These are phyloP conservation scores for Antitrichia curtipendula DNA, from an alignment of 225 moss, liverwort and hornwort species.

Conservation along the genomic window DNA sequence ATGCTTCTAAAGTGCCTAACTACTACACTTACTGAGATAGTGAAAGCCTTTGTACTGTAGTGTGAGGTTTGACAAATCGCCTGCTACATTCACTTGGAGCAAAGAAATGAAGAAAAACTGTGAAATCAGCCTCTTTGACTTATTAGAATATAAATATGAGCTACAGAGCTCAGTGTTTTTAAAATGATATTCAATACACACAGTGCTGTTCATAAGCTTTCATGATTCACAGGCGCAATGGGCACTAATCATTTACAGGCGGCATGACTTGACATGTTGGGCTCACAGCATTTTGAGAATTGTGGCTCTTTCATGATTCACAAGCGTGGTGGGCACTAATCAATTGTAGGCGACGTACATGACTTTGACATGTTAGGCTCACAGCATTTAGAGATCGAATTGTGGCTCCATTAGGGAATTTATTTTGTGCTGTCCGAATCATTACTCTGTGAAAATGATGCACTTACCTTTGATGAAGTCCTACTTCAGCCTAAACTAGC, in stretches of 20 bases:
- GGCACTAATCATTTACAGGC: not conserved
- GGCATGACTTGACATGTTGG: not conserved
- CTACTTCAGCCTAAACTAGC: not conserved
- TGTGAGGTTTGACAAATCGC: not conserved
- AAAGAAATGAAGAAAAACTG: not conserved
- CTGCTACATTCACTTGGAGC: not conserved
- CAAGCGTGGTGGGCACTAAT: not conserved
- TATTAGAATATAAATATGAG: too few relatives aligned
- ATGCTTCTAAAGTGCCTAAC: too few relatives aligned
- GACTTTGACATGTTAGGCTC: not conserved
- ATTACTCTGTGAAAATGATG: not conserved
- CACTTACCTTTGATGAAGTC: not conserved
- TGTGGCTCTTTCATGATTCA: not conserved
- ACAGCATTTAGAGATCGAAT: not conserved
- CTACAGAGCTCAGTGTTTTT: not conserved
- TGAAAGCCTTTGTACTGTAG: too few relatives aligned
- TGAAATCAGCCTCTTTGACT: not conserved
- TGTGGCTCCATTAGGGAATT: not conserved
- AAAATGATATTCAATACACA: not conserved
- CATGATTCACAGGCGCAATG: not conserved
- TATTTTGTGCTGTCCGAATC: not conserved
- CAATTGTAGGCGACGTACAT: not conserved
- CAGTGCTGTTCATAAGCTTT: not conserved
- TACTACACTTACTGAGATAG: too few relatives aligned
- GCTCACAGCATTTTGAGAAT: not conserved